A percentile compares a stretch with the other conserved stretches of the same genome.
These are phyloP conservation scores for Sonneratia caseolaris DNA, from an alignment of 345 rosid species.

Conservation along the genomic window DNA sequence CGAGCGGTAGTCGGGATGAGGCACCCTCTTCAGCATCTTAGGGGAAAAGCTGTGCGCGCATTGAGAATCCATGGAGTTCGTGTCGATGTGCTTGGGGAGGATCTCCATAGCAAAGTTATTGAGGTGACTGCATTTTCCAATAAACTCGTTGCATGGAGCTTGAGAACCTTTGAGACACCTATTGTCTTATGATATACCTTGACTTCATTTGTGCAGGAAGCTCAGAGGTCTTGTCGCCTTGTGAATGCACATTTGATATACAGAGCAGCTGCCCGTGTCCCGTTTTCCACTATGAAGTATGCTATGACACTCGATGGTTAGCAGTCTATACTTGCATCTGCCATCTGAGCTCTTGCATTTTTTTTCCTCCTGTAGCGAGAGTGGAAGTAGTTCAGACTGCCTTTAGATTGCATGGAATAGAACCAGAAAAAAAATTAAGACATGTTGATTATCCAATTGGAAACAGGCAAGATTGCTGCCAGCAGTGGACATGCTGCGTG, in stretches of 20 bases:
- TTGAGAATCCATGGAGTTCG: slow-evolving; percentile 66
- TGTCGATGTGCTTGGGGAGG: slow-evolving; percentile 91
- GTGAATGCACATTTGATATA: slow-evolving; percentile 84
- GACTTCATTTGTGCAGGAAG: slow-evolving; percentile 37
- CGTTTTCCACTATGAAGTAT: slow-evolving; percentile 86
- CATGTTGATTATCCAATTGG: slow-evolving; percentile 8
- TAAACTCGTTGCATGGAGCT: background rate
- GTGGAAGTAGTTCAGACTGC: background rate
- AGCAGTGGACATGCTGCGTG: slow-evolving; percentile 89
- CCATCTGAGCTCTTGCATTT: background rate
- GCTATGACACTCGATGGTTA: slow-evolving; percentile 97
- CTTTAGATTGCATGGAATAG: background rate
- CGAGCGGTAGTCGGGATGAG: slow-evolving; percentile 85
- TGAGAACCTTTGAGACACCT: background rate
- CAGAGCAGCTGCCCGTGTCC: slow-evolving; percentile 74
- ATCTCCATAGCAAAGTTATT: slow-evolving; percentile 55
- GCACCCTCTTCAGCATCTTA: slow-evolving; percentile 80
- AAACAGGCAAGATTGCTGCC: slow-evolving; percentile 83
- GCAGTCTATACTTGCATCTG: slow-evolving; percentile 7
- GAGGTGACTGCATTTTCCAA: slow-evolving; percentile 34
- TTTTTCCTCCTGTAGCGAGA: background rate
- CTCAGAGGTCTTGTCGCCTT: slow-evolving; percentile 66
- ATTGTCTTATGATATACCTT: background rate
- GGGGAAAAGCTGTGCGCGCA: slow-evolving; percentile 69
- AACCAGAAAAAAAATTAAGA: background rate